Base-by-base conservation (phyloP, 768 basidiomycete species). In the Russula abietina region DNA sequence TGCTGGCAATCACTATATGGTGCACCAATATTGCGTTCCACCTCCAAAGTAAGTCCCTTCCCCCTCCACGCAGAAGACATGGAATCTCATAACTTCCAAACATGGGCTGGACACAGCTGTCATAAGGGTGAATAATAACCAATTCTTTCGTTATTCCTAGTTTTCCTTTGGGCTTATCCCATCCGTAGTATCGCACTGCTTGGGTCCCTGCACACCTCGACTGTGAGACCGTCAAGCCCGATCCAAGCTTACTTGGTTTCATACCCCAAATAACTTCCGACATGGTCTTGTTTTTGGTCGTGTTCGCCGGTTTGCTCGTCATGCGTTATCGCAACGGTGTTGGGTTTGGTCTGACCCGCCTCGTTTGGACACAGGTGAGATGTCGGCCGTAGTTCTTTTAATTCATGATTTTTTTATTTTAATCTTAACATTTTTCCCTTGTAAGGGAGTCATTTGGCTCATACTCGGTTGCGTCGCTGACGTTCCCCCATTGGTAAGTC, bases 281-380 rank as follows among this genome's bases (percentile, higher is more conserved):
- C 43, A n/a, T 38, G n/a, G 16, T 26, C 19, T n/a, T 63, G 22
- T 24, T 63, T 33, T 4, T 33, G 1, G 24, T 38, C 43, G 58
- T 63, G 32, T 51, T 63, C 14, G 17, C 53, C 24, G 57, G 57
- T 32, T 14, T 63, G 19, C 22, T 58, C 19, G 14, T 24, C 17
- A 14, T 39, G n/a, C 61, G 54, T 17, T 38, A 5, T 36, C 4
- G 16, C 1, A 48, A 19, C 1, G 30, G 22, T 19, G 24, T 5
- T 12, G 3, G 1, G 36, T 33, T 24, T 14, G 32, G 52, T 24
- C 32, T 36, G 53, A 14, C 22, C 16, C 53, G 24, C 33, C 36
- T 54, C 12, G 24, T 54, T 17, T 51, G 50, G 50, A 30, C 2
- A 49, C 55, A 19, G 39, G 17, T 17, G 11, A 46, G n/a, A 6